Base-by-base conservation (phyloP, 148 eudicot species). In the Rhododendron vialii region DNA sequence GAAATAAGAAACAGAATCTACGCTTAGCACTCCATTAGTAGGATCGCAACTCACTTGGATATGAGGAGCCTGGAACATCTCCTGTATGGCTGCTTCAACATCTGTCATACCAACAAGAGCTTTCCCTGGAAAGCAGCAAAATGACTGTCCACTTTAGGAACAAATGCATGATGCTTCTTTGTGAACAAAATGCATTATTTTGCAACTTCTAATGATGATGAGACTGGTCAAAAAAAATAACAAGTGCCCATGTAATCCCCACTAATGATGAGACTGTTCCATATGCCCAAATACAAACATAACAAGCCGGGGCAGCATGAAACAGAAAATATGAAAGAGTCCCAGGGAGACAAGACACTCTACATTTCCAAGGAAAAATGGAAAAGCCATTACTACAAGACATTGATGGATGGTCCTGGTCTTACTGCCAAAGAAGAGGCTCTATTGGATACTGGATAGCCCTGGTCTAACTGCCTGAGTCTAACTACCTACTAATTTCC, bases 51-150 rank as follows among this genome's bases (percentile, higher is more conserved):
- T 91, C 84, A 95, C 99, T 89, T 94, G 98, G 85, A 98, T 92
- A 88, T 98, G 99, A 90, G 98, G 99, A 83, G 99, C 98, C 89
- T 95, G 98, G 89, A 98, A 98, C 98, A 98, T 95, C 89, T 98
- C 99, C 85, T 94, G 93, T 83, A 95, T 98, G 50, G 99, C 98
- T 88, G 96, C 96, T 90, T 95, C 96, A 83, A 98, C 93, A 79
- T 98, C 99, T 57, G 91, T 82, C 98, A 98, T 95, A 75, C 96
- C 93, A 71, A 95, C 95, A 30, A 87, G 91, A 50, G 90, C 71
- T 86, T 94, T 94, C 83, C 90, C 99, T 97, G 93, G 65, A 89
- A 81, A 82, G 77, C 85, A 67, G 77, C 38, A 63, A 50, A 57
- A 45, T 33, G 1, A 0, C 48, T 38, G n/a, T 22, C 38, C 84